Percentiles rank a stretch among this genome's conserved stretches.
Conservation (phyloP, 1,284 basidiomycete genomes). For the Cryptococcus hybrid region DNA sequence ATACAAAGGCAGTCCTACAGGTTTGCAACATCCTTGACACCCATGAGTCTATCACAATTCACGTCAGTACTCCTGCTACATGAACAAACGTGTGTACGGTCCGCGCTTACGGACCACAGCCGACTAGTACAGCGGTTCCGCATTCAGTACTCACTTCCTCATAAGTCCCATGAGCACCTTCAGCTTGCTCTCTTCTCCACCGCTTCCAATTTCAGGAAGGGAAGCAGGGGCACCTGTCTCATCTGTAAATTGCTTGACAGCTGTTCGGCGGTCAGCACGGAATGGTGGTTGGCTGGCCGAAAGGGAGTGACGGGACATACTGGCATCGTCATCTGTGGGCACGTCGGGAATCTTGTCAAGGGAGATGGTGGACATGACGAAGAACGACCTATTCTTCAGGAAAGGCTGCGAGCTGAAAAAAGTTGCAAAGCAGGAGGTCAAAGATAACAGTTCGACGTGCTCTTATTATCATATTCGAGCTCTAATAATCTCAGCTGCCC, state of each 20-base stretch:
- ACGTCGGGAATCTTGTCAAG: slow-evolving; percentile 23
- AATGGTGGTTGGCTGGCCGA: background rate
- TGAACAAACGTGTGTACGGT: background rate
- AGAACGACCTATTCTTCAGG: background rate
- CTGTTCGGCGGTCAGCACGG: slow-evolving; percentile 10
- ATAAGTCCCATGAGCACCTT: slow-evolving; percentile 85
- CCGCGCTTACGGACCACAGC: background rate
- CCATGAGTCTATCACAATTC: slow-evolving; percentile 47
- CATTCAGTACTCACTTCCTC: slow-evolving; percentile 65
- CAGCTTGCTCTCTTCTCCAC: slow-evolving; percentile 81
- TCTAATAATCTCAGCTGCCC: too few species aligned
- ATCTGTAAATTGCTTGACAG: slow-evolving; percentile 39
- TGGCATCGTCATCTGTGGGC: slow-evolving; percentile 35
- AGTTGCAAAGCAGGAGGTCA: background rate
- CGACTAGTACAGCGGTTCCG: background rate
- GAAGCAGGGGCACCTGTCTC: slow-evolving; percentile 55
- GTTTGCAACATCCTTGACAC: slow-evolving; percentile 86
- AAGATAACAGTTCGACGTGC: too few species aligned
- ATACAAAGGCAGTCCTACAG: slow-evolving; percentile 61
- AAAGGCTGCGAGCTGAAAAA: background rate
- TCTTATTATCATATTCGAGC: too few species aligned
- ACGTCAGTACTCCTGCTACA: slow-evolving; percentile 63
- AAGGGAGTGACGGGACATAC: slow-evolving; percentile 19
- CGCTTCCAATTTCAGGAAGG: slow-evolving; percentile 68
- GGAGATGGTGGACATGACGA: background rate